Evolutionary conservation across 345 rosid species (phyloP).

Genomic region (Abelmoschus esculentus): DNA sequence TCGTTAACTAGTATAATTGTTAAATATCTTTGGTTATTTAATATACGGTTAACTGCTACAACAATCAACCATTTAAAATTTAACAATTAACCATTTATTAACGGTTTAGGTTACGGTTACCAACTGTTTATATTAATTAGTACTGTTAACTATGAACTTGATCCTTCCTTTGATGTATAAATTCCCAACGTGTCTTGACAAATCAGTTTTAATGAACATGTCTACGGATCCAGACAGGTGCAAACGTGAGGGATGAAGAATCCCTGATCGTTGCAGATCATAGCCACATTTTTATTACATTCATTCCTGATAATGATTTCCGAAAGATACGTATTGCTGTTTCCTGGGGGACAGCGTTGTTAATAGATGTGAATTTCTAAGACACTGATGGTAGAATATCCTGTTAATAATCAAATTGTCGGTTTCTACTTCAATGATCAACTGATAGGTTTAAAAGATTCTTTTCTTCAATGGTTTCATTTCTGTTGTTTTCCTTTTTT

Average conservation of each 20-base stretch:
- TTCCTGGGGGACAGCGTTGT: neutral
- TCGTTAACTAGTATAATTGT: no score
- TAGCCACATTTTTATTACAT: neutral
- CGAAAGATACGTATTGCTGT: neutral
- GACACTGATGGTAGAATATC: no score
- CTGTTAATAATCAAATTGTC: no score
- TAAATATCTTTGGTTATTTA: no score
- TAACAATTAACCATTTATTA: no score
- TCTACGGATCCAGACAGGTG: neutral
- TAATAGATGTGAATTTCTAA: neutral
- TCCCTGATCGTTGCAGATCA: neutral
- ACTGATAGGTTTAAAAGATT: neutral
- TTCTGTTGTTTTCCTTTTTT: neutral
- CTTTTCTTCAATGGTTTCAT: neutral
- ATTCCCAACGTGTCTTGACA: neutral
- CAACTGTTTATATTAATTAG: neutral
- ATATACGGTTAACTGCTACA: no score
- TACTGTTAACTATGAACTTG: no score
- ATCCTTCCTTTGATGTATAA: neutral
- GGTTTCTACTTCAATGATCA: neutral
- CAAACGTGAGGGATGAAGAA: neutral
- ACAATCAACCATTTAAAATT: no score
- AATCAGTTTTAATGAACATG: slow-evolving; percentile 7
- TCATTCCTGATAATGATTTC: neutral
- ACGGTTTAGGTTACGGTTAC: no score